Evolutionary conservation across 2,329 filamentous ascomycete genomes (phyloP).

Genomic region (Cladosporium cucumerinum): DNA sequence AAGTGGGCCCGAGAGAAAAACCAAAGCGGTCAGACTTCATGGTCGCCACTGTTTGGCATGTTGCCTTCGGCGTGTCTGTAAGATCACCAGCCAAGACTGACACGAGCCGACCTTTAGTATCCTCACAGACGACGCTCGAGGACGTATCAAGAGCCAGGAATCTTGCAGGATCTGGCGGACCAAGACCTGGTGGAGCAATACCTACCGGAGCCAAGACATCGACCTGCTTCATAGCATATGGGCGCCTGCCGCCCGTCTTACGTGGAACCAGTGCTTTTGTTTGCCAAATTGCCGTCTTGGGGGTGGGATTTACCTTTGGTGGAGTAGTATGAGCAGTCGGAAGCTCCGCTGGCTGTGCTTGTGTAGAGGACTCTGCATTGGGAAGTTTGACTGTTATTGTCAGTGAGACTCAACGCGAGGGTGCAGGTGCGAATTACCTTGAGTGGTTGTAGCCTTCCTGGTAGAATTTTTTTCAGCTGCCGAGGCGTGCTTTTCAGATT

Average conservation of each 20-base stretch:
- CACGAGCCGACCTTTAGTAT: not conserved
- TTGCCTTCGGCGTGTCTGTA: not conserved
- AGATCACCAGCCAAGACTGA: not conserved
- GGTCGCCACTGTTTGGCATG: not conserved
- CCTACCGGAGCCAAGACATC: not conserved
- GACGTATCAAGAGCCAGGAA: not conserved
- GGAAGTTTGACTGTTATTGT: not conserved
- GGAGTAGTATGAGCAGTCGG: not conserved
- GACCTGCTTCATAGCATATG: slow-evolving; percentile 5
- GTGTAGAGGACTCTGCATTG: not conserved
- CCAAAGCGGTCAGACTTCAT: not conserved
- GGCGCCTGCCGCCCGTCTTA: not conserved
- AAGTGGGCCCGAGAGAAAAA: not conserved
- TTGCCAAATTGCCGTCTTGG: not conserved
- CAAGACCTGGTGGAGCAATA: not conserved
- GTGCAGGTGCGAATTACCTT: not conserved
- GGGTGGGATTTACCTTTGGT: not conserved
- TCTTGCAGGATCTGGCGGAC: not conserved
- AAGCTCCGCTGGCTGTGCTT: not conserved
- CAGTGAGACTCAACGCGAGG: not conserved
- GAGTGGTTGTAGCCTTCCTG: not conserved
- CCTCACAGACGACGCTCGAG: not conserved
- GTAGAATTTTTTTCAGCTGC: no score
- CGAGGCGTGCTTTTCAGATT: not conserved
- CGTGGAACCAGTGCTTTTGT: not conserved